Evolutionary conservation across 2,329 filamentous ascomycete genomes (phyloP).

Genomic region (Curvularia verruculosa): DNA sequence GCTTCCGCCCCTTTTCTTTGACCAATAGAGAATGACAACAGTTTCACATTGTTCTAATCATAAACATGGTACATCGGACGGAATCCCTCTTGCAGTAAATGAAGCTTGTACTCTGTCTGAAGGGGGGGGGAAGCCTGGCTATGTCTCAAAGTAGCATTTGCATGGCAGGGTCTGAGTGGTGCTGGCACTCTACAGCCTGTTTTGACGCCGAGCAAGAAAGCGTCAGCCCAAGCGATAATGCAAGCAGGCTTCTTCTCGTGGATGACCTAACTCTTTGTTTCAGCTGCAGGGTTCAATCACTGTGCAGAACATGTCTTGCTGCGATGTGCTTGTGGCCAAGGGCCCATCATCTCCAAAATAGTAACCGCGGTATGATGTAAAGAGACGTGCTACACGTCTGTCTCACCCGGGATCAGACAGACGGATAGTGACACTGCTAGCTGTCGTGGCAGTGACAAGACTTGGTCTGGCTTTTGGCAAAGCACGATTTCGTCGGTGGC

Average conservation of each 20-base stretch:
- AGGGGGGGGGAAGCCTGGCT: neutral
- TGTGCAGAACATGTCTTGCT: neutral
- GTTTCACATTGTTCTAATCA: conserved; percentile 11
- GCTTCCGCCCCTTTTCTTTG: conserved; percentile 13
- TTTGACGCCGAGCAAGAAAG: neutral
- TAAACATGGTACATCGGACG: conserved; percentile 17
- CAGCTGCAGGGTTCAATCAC: neutral
- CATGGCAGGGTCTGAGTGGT: conserved; percentile 14
- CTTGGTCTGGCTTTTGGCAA: neutral
- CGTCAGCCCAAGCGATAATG: conserved; percentile 2
- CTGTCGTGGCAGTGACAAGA: neutral
- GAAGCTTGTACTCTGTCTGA: conserved; percentile 4
- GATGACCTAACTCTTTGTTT: conserved; percentile 2
- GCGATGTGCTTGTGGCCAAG: neutral
- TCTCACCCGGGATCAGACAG: conserved; percentile 1
- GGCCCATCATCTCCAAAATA: neutral
- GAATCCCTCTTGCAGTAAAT: conserved; percentile 9
- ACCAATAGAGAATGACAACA: conserved; percentile 23
- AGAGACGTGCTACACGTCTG: neutral
- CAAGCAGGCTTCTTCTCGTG: neutral
- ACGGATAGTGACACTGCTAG: neutral
- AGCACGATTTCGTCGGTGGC: neutral
- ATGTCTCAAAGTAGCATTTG: conserved; percentile 5
- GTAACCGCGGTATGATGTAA: neutral
- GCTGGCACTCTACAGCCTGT: neutral